A percentile compares a stretch with the other conserved stretches of the same genome.
Evolutionary conservation across 2,329 filamentous ascomycete genomes (phyloP).

Genomic region (Blastomyces gilchristii): DNA sequence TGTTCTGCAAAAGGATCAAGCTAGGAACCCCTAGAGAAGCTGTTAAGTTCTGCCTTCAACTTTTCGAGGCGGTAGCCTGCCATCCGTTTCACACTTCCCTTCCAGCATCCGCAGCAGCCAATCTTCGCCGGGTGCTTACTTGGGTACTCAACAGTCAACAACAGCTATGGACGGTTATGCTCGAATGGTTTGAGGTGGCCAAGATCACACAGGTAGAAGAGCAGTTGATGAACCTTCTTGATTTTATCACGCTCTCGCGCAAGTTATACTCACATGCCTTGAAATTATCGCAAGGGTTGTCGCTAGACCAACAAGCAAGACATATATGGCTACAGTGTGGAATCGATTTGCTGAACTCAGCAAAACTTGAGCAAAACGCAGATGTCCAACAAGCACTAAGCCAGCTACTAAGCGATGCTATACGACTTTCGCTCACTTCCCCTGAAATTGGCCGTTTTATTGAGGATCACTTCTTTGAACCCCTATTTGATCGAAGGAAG

Average conservation of each 20-base stretch:
- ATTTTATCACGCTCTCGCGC: conserved; percentile 22
- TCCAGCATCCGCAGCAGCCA: conserved; percentile 16
- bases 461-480: conserved; percentile 21
- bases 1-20: conserved; percentile 19
- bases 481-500: conserved; percentile 19
- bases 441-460: conserved; percentile 17
- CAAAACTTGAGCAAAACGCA: conserved; percentile 18
- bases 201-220: conserved; percentile 14
- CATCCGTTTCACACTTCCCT: conserved; percentile 11
- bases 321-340: conserved; percentile 25
- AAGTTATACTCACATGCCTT: conserved; percentile 19
- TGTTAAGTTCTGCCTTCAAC: conserved; percentile 19
- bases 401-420: conserved; percentile 23
- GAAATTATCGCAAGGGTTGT: conserved; percentile 15
- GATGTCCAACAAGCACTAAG: conserved; percentile 24
- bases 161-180: conserved; percentile 25
- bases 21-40: conserved; percentile 24
- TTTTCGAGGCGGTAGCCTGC: conserved; percentile 26
- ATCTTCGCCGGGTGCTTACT: conserved; percentile 25
- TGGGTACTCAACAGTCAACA: conserved; percentile 27
- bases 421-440: conserved; percentile 17
- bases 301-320: conserved; percentile 22
- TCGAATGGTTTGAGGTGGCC: conserved; percentile 21
- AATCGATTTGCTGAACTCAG: conserved; percentile 22
- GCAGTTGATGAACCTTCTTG: conserved; percentile 17